Evolutionary conservation across 345 rosid genomes (phyloP), one percentile per base, ranked within the genome.

Genomic region (Conringia planisiliqua): DNA sequence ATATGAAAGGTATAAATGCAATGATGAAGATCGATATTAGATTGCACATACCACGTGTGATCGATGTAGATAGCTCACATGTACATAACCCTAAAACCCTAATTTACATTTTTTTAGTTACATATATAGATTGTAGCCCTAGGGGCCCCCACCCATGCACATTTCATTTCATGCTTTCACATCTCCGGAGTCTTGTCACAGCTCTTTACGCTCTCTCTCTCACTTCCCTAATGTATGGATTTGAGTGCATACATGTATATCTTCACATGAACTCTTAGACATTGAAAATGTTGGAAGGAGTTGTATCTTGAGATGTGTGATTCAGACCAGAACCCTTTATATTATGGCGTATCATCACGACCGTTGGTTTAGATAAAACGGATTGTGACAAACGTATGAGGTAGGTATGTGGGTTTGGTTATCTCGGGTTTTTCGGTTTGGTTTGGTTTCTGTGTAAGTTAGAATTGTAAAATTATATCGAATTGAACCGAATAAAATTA

Each of bases 101-200:
- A 35, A 20, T 42, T 56, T 74, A 13, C 3, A 32, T 48, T 36
- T n/a, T 22, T 8, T 35, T 35, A 44, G 0, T 13, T 16, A 43
- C 59, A 55, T 65, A 43, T 50, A 55, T 65, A 56, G 5, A 35
- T 59, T 36, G 51, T 56, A 75, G 50, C 68, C 73, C 47, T 73
- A 73, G 78, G 11, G 51, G 50, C 48, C 71, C 66, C 66, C 66
- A 47, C 71, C 68, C 73, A 58, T 75, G 78, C 78, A 74, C 54
- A 75, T 75, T 36, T 59, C 79, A 38, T 46, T 67, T 75, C 79
- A 66, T 36, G 48, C 72, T 60, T 50, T 68, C 74, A 75, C 68
- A 75, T 75, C 78, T 48, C 35, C 35, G 6, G 35, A 22, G 24
- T 22, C 24, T 22, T 56, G 59, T 73, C 72, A 46, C 66, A 2